Base-by-base conservation (phyloP, 257 asterid species). In the Solanum etuberosum region DNA sequence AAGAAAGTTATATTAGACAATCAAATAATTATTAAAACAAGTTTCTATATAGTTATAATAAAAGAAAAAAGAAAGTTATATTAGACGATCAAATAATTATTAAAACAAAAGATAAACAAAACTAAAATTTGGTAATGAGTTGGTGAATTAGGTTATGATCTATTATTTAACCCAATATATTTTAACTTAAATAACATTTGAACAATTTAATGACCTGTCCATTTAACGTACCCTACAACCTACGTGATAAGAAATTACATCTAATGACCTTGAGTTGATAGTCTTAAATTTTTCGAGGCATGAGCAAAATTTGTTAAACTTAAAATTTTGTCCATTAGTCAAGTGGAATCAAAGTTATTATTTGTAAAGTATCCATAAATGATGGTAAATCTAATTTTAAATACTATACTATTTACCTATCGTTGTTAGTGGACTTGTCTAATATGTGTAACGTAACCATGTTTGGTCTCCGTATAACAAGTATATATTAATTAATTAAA, bases 361-460 rank as follows among this genome's bases (percentile, higher is more conserved):
- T 68, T 67, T 27, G 37, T 27, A 15, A 68, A 68, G 38, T 18
- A 29, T 15, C 38, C 13, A 31, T 1, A 15, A 68, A 68, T 31
- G 38, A 68, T 67, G 20, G 31, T 40, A 74, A 10, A 74, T 54
- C 87, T 73, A 63, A 88, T 54, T 85, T 81, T 43, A 46, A 84
- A 71, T 86, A 27, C 11, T 16, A 29, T 65, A 86, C 46, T 76
- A 67, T 83, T 74, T 51, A 40, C 88, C 18, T 25, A 38, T 46
- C 10, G 70, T 87, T 67, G 83, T 86, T 88, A 74, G 89, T 88
- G 67, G 89, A 85, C 32, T 65, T 40, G 14, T 78, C 46, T 87
- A 82, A 81, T 76, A 48, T 59, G 25, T 87, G 63, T 43, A 74
- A 89, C 89, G 88, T 86, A 82, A 29, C 86, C 83, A 84, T 65